Evolutionary conservation across 2,329 filamentous ascomycete species (phyloP).

Genomic region (Aspergillus unguis): DNA sequence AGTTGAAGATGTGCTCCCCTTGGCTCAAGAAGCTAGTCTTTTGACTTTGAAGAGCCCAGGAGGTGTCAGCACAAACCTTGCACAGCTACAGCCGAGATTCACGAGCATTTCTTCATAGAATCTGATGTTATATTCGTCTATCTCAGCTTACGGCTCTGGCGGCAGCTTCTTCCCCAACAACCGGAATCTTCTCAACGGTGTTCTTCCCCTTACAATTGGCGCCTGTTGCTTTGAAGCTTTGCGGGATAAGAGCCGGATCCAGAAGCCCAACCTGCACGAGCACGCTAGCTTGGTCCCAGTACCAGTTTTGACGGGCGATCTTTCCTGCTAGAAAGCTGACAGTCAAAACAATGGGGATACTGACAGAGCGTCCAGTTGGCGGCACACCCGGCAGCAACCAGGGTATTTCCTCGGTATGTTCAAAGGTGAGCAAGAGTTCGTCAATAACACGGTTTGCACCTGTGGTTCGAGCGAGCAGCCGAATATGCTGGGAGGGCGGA

Average conservation of each 20-base stretch:
- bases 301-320: conserved; percentile 52
- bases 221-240: conserved; percentile 37
- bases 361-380: conserved; percentile 53
- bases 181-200: conserved; percentile 31
- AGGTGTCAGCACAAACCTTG: conserved; percentile 55
- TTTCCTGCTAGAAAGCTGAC: conserved; percentile 37
- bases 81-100: conserved; percentile 2
- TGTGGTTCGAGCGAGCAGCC: conserved; percentile 54
- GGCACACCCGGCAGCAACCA: conserved; percentile 57
- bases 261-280: conserved; percentile 58
- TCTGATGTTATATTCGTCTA: not conserved
- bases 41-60: conserved; percentile 72
- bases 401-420: conserved; percentile 52
- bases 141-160: conserved; percentile 13
- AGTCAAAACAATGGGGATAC: conserved; percentile 52
- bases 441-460: conserved; percentile 57
- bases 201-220: conserved; percentile 27
- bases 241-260: conserved; percentile 52
- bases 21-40: conserved; percentile 79
- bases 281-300: conserved; percentile 63
- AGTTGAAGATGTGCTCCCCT: conserved; percentile 63
- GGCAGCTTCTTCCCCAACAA: conserved; percentile 35
- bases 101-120: not conserved
- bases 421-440: conserved; percentile 55
- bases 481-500: conserved; percentile 47